phyloP scores from a whole-genome alignment of 192 early-diverging fungal species.

The Thamnidium elegans region DNA sequence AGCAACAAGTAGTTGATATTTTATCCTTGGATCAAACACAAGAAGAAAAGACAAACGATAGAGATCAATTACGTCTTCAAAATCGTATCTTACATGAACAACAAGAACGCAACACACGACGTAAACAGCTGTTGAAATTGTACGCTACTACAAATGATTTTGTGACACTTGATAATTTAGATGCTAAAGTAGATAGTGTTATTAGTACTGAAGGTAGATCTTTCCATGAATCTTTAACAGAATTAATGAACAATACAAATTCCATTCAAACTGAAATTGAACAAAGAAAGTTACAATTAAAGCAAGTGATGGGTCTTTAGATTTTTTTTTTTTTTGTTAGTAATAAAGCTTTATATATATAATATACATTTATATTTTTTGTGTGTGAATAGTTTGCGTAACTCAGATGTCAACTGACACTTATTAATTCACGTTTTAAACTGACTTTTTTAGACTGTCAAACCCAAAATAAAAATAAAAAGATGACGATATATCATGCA shows the following conservation, averaged over 20 bases:
- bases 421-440: conserved; percentile 11
- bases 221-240: conserved; percentile 17
- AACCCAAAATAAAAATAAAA: neutral
- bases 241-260: conserved; percentile 16
- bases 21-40: neutral
- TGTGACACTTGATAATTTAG: conserved; percentile 33
- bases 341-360: neutral
- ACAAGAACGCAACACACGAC: conserved; percentile 1
- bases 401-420: conserved; percentile 16
- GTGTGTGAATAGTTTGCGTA: conserved; percentile 6
- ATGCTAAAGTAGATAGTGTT: conserved; percentile 22
- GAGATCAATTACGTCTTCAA: neutral
- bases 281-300: conserved; percentile 17
- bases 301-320: conserved; percentile 31
- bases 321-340: too few relatives aligned
- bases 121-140: conserved; percentile 18
- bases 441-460: conserved; percentile 4
- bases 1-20: conserved; percentile 20
- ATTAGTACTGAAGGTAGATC: conserved; percentile 17
- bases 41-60: neutral
- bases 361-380: neutral
- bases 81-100: conserved; percentile 16
- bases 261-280: conserved; percentile 19
- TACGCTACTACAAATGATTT: conserved; percentile 27
- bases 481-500: neutral